Base-by-base conservation (phyloP, 805 yeast species). In the Millerago galiae region DNA sequence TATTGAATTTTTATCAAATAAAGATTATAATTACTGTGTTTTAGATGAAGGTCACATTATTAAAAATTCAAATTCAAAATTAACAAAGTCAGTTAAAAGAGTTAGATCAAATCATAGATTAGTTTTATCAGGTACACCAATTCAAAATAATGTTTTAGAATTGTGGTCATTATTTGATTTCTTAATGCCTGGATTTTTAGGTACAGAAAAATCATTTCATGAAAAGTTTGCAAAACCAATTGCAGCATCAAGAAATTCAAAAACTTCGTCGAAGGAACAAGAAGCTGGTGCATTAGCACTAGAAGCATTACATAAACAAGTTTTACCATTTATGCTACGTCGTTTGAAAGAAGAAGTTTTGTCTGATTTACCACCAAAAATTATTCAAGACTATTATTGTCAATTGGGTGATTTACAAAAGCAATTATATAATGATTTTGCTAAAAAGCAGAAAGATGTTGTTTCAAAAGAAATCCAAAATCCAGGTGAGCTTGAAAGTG, bases 161-260 rank as follows among this genome's bases (percentile, higher is more conserved):
- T 68, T 93, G 48, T 93, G 99, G 99, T 93, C 99, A 4, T 69
- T 93, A 56, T 93, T 93, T 69, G 99, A 93, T 62, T 93, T 89
- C 62, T 71, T 93, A 61, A 93, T 93, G 99, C 99, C 99, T 2
- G 99, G 99, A 0, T 93, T 93, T 57, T 69, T 93, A 50, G 99
- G 99, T 12, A 81, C 95, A 3, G 99, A 93, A 57, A 91, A 89
- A 62, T 75, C 83, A 38, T 93, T 93, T 68, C 93, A 89, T 56
- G 98, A 91, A 48, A 76, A 90, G 51, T 93, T 91, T 71, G 95
- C 97, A n/a, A 90, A 90, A 57, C 99, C 99, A 3, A 93, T 93
- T 60, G 91, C 97, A 3, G 91, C 95, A 2, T 83, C 95, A 33
- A 73, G 96, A 58, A 87, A 85, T 51, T 81, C 88, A 51, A 91